Conservation (phyloP, 2,329 filamentous ascomycete genomes). For the Ophiosphaerella herpotricha region DNA sequence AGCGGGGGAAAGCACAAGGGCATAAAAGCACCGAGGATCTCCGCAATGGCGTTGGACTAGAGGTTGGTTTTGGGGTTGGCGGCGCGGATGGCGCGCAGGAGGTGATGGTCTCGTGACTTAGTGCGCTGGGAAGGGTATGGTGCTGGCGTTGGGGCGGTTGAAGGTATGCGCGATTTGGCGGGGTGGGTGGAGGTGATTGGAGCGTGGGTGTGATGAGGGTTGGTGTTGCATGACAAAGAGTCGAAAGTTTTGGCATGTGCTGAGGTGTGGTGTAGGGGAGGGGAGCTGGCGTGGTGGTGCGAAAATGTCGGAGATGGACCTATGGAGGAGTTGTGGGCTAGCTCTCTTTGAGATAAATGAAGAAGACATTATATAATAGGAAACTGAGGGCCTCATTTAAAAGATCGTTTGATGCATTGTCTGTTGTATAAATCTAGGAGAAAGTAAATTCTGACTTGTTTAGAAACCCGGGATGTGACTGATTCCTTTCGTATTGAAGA, state of each 20-base stretch:
- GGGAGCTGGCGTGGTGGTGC: too few species aligned
- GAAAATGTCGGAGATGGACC: too few species aligned
- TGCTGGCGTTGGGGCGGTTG: neutral
- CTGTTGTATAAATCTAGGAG: too few species aligned
- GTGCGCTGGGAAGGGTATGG: constrained; percentile 1
- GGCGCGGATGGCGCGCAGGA: constrained; percentile 20
- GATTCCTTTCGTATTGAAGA: too few species aligned
- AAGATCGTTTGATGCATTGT: too few species aligned
- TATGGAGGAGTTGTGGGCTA: too few species aligned
- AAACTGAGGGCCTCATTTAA: too few species aligned
- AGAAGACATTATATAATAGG: too few species aligned
- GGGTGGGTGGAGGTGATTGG: constrained; percentile 7
- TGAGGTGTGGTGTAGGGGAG: neutral
- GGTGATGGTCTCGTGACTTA: constrained; percentile 18
- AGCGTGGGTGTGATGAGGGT: constrained; percentile 3
- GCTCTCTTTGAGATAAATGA: too few species aligned
- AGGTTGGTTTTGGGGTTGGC: neutral
- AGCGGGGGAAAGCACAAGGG: neutral
- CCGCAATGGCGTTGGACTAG: neutral
- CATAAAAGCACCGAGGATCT: neutral
- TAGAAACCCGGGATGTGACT: too few species aligned
- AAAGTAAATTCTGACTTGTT: too few species aligned
- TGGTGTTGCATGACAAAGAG: neutral
- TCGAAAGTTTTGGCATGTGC: neutral
- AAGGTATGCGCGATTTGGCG: constrained; percentile 6